A percentile compares a stretch with the other conserved stretches of the same genome.
Conservation (phyloP, 2,329 filamentous ascomycete genomes). For the Corinectria fuckeliana region DNA sequence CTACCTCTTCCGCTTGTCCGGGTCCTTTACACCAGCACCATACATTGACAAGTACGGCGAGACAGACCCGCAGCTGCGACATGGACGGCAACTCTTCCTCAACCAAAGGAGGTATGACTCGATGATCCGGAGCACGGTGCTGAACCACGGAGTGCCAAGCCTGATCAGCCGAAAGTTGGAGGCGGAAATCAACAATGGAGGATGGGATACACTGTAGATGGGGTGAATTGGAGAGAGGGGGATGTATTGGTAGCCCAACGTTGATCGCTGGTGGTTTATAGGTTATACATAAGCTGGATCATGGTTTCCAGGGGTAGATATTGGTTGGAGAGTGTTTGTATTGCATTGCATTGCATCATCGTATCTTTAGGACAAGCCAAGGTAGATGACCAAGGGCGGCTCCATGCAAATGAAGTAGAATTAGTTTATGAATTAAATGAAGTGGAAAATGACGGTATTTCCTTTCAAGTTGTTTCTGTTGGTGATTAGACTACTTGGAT, state of each 20-base stretch:
- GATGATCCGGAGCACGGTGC: conserved; percentile 83
- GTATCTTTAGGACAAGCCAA: not conserved
- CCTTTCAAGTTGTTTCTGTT: too few relatives aligned
- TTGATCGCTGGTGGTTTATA: not conserved
- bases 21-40: conserved; percentile 85
- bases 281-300: not conserved
- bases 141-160: conserved; percentile 85
- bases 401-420: too few relatives aligned
- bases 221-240: not conserved
- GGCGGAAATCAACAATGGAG: conserved; percentile 94
- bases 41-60: conserved; percentile 97
- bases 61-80: conserved; percentile 86
- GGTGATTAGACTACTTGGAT: too few relatives aligned
- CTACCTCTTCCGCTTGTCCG: conserved; percentile 81
- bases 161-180: conserved; percentile 90
- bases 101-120: conserved; percentile 95
- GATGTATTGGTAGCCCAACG: not conserved
- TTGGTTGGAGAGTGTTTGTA: not conserved
- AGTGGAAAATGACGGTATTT: too few relatives aligned
- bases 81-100: conserved; percentile 87
- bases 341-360: too few relatives aligned
- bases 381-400: not conserved
- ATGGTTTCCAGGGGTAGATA: not conserved
- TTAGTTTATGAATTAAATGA: not conserved
- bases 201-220: conserved; percentile 78